phyloP scores from a whole-genome alignment of 352 stramenopile species.

The Poterioochromonas sp. region DNA sequence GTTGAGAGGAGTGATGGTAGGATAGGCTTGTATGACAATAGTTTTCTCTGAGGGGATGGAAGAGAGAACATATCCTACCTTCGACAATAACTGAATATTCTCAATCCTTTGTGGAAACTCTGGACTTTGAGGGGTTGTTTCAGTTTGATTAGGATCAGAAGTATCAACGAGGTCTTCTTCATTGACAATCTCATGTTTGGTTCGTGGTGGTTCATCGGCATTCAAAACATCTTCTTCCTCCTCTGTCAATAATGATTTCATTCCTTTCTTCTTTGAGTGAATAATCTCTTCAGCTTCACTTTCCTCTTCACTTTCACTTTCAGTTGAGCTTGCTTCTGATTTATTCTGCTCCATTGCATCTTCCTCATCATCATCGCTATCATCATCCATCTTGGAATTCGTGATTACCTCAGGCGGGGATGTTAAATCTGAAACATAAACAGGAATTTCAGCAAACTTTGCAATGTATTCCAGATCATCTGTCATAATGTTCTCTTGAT shows the following conservation, averaged over 20 bases:
- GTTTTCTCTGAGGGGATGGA: not conserved
- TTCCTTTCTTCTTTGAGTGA: conserved; percentile 32
- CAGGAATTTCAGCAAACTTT: not conserved
- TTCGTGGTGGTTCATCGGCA: not conserved
- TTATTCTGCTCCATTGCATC: not conserved
- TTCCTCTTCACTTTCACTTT: conserved; percentile 12
- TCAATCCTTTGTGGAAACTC: too few species aligned
- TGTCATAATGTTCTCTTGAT: not conserved
- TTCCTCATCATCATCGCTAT: not conserved
- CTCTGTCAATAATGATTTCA: conserved; percentile 40
- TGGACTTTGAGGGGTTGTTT: not conserved
- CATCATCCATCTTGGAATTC: not conserved
- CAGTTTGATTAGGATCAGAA: not conserved
- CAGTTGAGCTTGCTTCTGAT: not conserved
- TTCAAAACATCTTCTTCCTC: conserved; percentile 27
- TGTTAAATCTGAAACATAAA: not conserved
- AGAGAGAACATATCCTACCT: not conserved
- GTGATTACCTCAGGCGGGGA: not conserved
- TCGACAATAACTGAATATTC: too few species aligned
- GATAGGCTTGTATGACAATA: not conserved
- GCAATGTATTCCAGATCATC: conserved; percentile 35
- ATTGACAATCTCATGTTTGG: not conserved
- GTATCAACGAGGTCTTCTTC: not conserved
- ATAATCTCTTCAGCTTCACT: conserved; percentile 18
- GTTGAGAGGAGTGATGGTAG: not conserved